Conservation (phyloP, 495 filamentous ascomycete species). For the Achaetomiella virescens region DNA sequence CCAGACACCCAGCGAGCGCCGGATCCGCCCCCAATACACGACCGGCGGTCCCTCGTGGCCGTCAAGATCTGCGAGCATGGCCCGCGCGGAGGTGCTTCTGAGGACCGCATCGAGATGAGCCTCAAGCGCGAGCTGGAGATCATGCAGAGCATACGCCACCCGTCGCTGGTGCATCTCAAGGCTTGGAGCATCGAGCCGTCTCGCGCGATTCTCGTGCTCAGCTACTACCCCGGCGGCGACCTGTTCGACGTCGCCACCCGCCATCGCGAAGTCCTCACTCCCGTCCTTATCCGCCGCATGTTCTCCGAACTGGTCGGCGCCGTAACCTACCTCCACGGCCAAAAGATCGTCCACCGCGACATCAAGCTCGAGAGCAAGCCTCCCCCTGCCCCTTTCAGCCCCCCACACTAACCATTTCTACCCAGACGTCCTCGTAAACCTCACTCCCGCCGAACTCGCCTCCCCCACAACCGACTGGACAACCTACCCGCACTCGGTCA, state of each 20-base stretch:
- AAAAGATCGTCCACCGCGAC: conserved; percentile 89
- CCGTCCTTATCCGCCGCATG: conserved; percentile 70
- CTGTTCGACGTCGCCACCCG: conserved; percentile 84
- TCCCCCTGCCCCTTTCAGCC: conserved; percentile 16
- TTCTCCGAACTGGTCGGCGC: conserved; percentile 85
- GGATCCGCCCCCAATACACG: conserved; percentile 22
- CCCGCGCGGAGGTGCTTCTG: conserved; percentile 79
- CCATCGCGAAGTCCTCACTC: conserved; percentile 56
- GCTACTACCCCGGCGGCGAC: conserved; percentile 90
- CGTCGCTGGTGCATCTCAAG: conserved; percentile 81
- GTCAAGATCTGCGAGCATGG: conserved; percentile 95
- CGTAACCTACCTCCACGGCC: conserved; percentile 73
- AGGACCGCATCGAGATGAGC: conserved; percentile 84
- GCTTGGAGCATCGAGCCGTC: conserved; percentile 77
- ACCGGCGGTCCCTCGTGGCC: conserved; percentile 64
- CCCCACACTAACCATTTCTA: conserved; percentile 22
- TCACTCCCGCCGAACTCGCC: conserved; percentile 50
- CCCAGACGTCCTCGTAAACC: conserved; percentile 83
- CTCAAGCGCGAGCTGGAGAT: conserved; percentile 93
- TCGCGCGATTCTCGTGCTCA: conserved; percentile 76
- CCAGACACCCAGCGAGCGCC: conserved; percentile 15
- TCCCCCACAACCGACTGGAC: conserved; percentile 52
- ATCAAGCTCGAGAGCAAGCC: conserved; percentile 93
- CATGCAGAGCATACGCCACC: conserved; percentile 77
- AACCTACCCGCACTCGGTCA: conserved; percentile 68